A percentile compares a stretch with the other conserved stretches of the same genome.
phyloP scores from a whole-genome alignment of 164 flowering plant species.

The Kalanchoe fedtschenkoi region DNA sequence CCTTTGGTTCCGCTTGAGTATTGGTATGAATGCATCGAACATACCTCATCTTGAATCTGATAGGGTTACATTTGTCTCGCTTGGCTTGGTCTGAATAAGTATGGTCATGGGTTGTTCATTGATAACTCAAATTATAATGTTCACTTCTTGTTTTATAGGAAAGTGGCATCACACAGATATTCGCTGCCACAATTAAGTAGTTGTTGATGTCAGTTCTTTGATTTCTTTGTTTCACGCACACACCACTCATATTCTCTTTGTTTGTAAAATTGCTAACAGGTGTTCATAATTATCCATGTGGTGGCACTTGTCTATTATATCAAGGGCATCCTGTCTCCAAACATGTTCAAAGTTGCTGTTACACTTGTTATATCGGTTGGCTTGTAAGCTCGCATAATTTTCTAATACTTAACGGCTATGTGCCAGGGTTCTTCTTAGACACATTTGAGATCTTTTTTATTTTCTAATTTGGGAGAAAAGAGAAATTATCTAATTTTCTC shows the following conservation, averaged over 20 bases:
- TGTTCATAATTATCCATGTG: slow-evolving; percentile 89
- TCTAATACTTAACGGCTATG: neutral
- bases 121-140: neutral
- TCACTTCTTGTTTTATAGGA: neutral
- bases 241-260: neutral
- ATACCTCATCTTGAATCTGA: no score
- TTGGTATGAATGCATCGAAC: neutral
- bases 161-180: no score
- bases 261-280: slow-evolving; percentile 33
- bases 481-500: no score
- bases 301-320: slow-evolving; percentile 92
- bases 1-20: no score
- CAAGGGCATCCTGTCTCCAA: slow-evolving; percentile 85
- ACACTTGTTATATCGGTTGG: slow-evolving; percentile 84
- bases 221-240: no score
- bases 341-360: slow-evolving; percentile 94
- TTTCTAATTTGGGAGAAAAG: no score
- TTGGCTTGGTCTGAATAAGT: neutral
- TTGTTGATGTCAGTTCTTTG: neutral
- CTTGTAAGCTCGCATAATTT: slow-evolving; percentile 46
- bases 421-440: no score
- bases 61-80: neutral
- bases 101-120: neutral
- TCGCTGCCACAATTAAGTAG: neutral
- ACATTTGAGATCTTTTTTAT: no score